Evolutionary conservation across 345 rosid species (phyloP), one percentile per base, ranked within the genome.

Genomic region (Cardiospermum halicacabum): DNA sequence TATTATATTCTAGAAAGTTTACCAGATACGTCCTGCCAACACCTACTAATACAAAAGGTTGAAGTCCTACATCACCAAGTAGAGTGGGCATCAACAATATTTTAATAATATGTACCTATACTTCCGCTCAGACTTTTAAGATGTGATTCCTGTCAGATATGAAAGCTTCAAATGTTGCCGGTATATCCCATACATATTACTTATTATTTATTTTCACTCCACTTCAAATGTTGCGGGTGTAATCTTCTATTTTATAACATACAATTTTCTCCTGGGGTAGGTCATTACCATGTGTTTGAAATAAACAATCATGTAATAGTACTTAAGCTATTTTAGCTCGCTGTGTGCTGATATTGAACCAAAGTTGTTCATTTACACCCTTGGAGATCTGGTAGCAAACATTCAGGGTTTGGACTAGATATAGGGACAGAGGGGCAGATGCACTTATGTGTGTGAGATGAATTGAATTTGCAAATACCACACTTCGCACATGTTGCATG

Each of bases 1-100:
- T 84, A 13, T 77, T 75, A 55, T 62, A 78, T 18, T 74, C 88
- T 30, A 75, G 85, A 69, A 91, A 85, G 74, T 81, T 87, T 67
- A 83, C 67, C 78, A 80, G 97, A 11, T 89, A 91, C 60, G 96
- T 82, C 65, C 74, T 95, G 64, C 99, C 99, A 48, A 91, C 90
- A 45, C 99, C 99, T 39, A 61, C 53, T 28, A 90, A 86, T 63
- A 53, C 86, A 11, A 84, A 84, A 78, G 80, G 43, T 71, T 61
- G 87, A 64, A 70, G 62, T 54, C 70, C 86, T 60, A 19, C 78
- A 11, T 73, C 61, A 65, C 64, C 76, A 24, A 62, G 72, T 49
- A 74, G 37, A 53, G 45, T 79, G 28, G 69, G n/a, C n/a, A n/a
- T n/a, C n/a, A 42, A 13, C 16, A 18, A 3, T 42, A 1, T 42